Evolutionary conservation across 768 basidiomycete species (phyloP).

Genomic region (Amanita rimosa): DNA sequence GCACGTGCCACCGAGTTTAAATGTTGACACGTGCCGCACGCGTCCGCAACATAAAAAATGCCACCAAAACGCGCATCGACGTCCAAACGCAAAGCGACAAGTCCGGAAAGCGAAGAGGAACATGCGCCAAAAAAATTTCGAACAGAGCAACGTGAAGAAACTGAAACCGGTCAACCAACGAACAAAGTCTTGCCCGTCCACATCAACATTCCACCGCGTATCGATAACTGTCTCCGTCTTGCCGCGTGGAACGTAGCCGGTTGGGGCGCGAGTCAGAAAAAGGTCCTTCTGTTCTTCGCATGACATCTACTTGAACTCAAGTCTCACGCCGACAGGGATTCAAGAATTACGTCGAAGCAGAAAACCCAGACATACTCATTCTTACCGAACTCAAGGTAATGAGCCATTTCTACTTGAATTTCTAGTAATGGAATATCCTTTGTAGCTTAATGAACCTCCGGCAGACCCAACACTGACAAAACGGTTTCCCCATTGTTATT

Average conservation of each 20-base stretch:
- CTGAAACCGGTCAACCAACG: conserved; percentile 42
- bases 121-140: conserved; percentile 15
- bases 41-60: too few relatives aligned
- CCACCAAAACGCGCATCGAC: not conserved
- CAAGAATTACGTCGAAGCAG: conserved; percentile 71
- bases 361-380: conserved; percentile 76
- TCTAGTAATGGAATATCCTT: not conserved
- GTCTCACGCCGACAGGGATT: conserved; percentile 50
- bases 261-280: conserved; percentile 63
- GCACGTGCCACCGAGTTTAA: not conserved
- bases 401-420: not conserved
- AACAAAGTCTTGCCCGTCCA: conserved; percentile 62
- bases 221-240: conserved; percentile 38
- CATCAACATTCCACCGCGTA: conserved; percentile 44
- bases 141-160: not conserved
- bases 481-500: conserved; percentile 62
- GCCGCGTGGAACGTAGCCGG: conserved; percentile 78
- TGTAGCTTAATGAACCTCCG: conserved; percentile 64
- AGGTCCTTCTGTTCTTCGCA: conserved; percentile 29
- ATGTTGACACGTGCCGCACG: too few relatives aligned
- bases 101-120: not conserved
- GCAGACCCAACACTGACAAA: conserved; percentile 42
- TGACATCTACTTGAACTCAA: not conserved
- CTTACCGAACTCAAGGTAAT: conserved; percentile 79
- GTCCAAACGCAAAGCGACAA: conserved; percentile 6